Evolutionary conservation across 805 yeast species (phyloP).

Genomic region (Myxozyma neotropica): DNA sequence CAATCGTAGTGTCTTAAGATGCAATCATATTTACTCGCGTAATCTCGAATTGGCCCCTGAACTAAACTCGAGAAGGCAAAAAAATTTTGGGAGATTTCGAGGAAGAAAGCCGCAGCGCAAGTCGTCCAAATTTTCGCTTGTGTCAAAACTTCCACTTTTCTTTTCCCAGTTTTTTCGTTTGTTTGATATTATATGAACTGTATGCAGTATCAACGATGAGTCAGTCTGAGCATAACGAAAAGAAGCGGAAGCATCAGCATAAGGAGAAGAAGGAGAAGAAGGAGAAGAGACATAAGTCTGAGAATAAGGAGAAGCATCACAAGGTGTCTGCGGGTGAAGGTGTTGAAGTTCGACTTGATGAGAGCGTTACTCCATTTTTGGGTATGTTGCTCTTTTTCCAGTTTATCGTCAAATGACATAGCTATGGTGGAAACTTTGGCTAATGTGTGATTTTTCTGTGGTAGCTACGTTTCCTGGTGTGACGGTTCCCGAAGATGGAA

Average conservation of each 20-base stretch:
- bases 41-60: background rate
- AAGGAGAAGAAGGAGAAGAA: slow-evolving; percentile 10
- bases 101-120: background rate
- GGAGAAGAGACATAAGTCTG: slow-evolving; percentile 16
- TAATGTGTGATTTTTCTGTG: background rate
- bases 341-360: slow-evolving; percentile 13
- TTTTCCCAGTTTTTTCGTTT: too few species aligned
- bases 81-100: background rate
- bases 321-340: background rate
- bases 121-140: too few species aligned
- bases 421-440: background rate
- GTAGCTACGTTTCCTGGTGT: slow-evolving; percentile 67
- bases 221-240: slow-evolving; percentile 6
- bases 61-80: background rate
- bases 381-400: slow-evolving; percentile 10
- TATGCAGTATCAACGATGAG: background rate
- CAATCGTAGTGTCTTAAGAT: background rate
- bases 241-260: slow-evolving; percentile 17
- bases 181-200: too few species aligned
- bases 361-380: slow-evolving; percentile 18
- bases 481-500: slow-evolving; percentile 57
- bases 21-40: background rate
- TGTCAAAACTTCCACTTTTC: too few species aligned
- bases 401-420: too few species aligned
- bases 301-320: slow-evolving; percentile 5